These are phyloP conservation scores for Arbutus unedo DNA, from an alignment of 148 eudicot genomes.

Conservation along the genomic window DNA sequence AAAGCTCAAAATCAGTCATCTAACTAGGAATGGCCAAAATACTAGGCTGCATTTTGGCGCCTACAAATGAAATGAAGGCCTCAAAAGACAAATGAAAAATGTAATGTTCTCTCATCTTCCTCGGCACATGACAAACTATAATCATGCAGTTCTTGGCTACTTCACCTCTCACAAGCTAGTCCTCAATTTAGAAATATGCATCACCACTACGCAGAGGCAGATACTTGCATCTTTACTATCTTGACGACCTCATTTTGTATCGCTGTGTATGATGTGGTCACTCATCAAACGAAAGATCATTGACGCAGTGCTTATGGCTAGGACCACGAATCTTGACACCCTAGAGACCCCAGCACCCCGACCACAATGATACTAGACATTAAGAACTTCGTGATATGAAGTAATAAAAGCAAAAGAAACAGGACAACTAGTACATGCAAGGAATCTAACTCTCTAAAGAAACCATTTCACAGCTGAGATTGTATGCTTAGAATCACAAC, in stretches of 20 bases:
- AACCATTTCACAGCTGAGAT: conserved; percentile 4
- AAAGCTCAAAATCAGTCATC: background rate
- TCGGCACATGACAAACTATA: background rate
- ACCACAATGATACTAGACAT: background rate
- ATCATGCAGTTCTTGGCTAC: background rate
- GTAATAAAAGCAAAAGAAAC: background rate
- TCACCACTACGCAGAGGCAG: background rate
- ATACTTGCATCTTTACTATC: background rate
- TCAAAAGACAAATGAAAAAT: background rate
- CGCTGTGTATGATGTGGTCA: background rate
- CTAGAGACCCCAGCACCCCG: background rate
- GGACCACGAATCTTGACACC: background rate
- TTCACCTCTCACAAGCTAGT: background rate
- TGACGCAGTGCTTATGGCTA: background rate
- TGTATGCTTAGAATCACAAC: background rate
- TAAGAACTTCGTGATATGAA: background rate
- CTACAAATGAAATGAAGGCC: background rate
- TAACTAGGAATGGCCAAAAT: conserved; percentile 7
- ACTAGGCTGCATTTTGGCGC: conserved; percentile 10
- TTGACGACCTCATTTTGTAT: background rate
- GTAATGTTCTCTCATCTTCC: background rate
- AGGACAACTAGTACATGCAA: background rate
- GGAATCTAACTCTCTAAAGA: background rate
- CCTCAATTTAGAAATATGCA: background rate
- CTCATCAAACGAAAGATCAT: background rate